Percentiles rank a stretch among this genome's conserved stretches.
Conservation (phyloP, 305 asterid genomes). For the Fraxinus paxiana region DNA sequence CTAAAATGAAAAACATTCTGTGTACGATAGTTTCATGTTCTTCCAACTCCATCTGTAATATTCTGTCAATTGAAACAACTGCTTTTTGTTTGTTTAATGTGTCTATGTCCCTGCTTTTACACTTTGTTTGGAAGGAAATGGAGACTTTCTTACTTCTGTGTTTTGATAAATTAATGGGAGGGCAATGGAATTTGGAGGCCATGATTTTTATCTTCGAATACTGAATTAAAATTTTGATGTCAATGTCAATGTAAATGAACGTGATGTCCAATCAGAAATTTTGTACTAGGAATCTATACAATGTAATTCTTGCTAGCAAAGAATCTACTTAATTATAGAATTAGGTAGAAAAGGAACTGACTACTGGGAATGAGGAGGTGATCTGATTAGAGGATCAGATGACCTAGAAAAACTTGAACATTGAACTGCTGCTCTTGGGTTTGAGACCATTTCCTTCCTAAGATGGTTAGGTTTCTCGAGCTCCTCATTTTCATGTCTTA, state of each 20-base stretch:
- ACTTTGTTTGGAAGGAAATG: neutral
- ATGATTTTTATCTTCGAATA: neutral
- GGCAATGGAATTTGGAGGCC: neutral
- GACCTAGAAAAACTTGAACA: conserved; percentile 67
- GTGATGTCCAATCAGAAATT: conserved; percentile 19
- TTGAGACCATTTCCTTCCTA: conserved; percentile 21
- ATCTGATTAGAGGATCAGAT: conserved; percentile 46
- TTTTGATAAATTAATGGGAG: neutral
- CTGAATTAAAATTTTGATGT: neutral
- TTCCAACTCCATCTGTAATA: neutral
- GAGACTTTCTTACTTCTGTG: neutral
- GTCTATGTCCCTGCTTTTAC: neutral
- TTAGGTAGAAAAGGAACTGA: conserved; percentile 17
- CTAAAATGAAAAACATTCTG: conserved; percentile 7
- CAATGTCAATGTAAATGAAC: neutral
- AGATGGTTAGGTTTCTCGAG: conserved; percentile 36
- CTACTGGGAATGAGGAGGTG: conserved; percentile 49
- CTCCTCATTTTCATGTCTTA: conserved; percentile 50
- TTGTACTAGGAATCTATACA: conserved; percentile 28
- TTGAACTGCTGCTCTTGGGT: conserved; percentile 38
- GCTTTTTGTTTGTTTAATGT: neutral
- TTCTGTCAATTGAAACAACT: neutral
- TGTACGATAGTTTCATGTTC: conserved; percentile 10
- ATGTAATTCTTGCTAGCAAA: conserved; percentile 25
- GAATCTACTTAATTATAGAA: conserved; percentile 28